These are phyloP conservation scores for Pseudozyma sp. DNA, from an alignment of 1,284 basidiomycete genomes.

Conservation along the genomic window DNA sequence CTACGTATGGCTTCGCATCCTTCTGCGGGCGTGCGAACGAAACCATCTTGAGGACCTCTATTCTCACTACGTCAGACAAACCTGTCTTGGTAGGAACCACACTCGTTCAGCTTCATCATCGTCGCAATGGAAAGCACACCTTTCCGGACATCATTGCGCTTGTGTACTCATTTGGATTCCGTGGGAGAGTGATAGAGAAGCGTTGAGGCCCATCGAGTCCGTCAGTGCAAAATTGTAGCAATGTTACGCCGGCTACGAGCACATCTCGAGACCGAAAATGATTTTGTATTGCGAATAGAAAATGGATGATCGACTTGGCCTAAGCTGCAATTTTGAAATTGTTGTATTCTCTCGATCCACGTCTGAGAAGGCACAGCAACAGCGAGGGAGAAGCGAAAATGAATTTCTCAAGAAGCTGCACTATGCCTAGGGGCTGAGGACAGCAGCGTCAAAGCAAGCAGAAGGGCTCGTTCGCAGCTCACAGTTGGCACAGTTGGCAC, in stretches of 20 bases:
- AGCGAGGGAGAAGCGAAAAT: background rate
- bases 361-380: background rate
- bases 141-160: background rate
- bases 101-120: no score
- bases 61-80: background rate
- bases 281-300: slow-evolving; percentile 16
- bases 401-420: background rate
- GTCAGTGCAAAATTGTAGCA: background rate
- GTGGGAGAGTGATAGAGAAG: background rate
- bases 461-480: background rate
- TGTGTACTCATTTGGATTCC: background rate
- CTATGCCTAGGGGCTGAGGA: slow-evolving; percentile 1
- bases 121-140: no score
- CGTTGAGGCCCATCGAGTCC: background rate
- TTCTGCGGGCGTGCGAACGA: slow-evolving; percentile 1
- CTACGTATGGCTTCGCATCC: slow-evolving; percentile 27
- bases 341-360: slow-evolving; percentile 34
- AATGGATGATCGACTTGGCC: slow-evolving; percentile 25
- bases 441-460: background rate
- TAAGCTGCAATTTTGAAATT: background rate
- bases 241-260: slow-evolving; percentile 6
- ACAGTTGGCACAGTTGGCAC: background rate
- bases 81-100: background rate
- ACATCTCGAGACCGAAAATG: background rate
- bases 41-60: background rate